Evolutionary conservation across 306 rosid species (phyloP).

Genomic region (Quercus parvula): DNA sequence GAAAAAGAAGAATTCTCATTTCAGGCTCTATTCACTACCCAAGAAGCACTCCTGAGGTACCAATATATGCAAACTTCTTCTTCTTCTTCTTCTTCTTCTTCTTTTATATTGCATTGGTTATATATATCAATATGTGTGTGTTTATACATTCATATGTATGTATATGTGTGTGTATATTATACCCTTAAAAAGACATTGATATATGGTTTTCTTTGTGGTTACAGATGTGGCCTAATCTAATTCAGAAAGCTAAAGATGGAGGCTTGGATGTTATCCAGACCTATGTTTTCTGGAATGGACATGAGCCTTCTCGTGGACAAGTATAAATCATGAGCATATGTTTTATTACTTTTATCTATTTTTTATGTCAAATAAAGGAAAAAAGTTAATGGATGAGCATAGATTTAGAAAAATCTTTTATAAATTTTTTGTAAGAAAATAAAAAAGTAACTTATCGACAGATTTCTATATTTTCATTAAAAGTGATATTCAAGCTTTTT

Average conservation of each 20-base stretch:
- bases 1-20: not conserved
- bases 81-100: not conserved
- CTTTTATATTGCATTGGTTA: too few relatives aligned
- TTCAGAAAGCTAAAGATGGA: conserved; percentile 92
- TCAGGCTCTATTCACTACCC: conserved; percentile 98
- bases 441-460: too few relatives aligned
- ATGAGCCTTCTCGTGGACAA: conserved; percentile 84
- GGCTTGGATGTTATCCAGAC: conserved; percentile 92
- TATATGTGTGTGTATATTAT: too few relatives aligned
- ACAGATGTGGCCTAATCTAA: conserved; percentile 91
- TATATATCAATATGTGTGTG: too few relatives aligned
- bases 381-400: too few relatives aligned
- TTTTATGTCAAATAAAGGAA: not conserved
- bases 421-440: too few relatives aligned
- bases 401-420: too few relatives aligned
- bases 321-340: conserved; percentile 41
- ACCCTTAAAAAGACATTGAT: not conserved
- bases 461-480: too few relatives aligned
- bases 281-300: conserved; percentile 98
- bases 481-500: too few relatives aligned
- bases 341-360: not conserved
- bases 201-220: conserved; percentile 9
- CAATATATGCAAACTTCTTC: conserved; percentile 10
- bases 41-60: conserved; percentile 91
- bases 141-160: too few relatives aligned